Base-by-base conservation (phyloP, 1,284 basidiomycete species). In the Trichosporon sp. region DNA sequence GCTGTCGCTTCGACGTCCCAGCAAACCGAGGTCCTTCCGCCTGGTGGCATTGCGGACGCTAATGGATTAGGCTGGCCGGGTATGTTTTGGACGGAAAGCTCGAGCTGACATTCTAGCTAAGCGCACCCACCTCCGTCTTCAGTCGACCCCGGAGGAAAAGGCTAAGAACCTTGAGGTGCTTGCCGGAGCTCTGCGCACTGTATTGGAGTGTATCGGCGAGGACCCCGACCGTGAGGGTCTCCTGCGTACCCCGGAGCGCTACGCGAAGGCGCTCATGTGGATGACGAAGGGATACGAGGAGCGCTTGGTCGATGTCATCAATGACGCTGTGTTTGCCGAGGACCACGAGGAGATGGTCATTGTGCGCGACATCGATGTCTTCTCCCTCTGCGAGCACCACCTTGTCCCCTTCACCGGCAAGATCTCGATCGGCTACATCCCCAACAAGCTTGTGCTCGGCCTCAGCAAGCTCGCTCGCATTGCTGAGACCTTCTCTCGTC, bases 281-380 rank as follows among this genome's bases (percentile, higher is more conserved):
- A 97, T 99, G 95, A 99, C 96, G 34, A 89, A 90, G 74, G 96
- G 96, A 3, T 99, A 99, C 81, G 96, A 98, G 78, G 95, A 98
- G 79, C 86, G 91, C 69, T 81, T 99, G 68, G 64, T 81, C 91
- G 95, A 99, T 78, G 95, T 99, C 69, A 97, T 99, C 71, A 96
- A 97, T 80, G 92, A 97, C 83, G 96, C 96, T 59, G 88, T 99
- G 44, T 99, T 99, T 78, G 91, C 94, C 60, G 96, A 99, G 81
- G 93, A 99, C 80, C 96, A 99, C 82, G 96, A 99, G 75, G 96
- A 99, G 81, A 96, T 99, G 94, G 95, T 99, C 61, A 88, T 99
- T 68, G 96, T 99, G 58, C 87, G 91, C 66, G 95, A 99, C 78
- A 99, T 99, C 73, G 92, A 97, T 78, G 89, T 99, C 67, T 97